These are phyloP conservation scores for Zalaria sp. DNA, from an alignment of 2,329 filamentous ascomycete genomes.

Conservation along the genomic window DNA sequence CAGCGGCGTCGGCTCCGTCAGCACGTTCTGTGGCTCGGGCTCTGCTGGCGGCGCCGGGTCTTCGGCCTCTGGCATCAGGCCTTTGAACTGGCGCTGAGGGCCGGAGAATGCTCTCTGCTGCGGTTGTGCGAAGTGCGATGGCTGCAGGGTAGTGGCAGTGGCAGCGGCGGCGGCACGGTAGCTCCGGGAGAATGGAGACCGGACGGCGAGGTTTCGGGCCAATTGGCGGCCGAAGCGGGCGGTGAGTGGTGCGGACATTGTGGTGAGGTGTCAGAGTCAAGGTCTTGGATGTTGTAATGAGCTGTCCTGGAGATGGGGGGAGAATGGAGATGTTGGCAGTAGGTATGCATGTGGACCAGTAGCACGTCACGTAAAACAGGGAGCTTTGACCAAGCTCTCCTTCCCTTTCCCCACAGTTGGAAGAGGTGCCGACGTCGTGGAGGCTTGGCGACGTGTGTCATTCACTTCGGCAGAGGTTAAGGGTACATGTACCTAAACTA, in stretches of 20 bases:
- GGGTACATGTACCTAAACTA: too few species aligned
- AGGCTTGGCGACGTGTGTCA: too few species aligned
- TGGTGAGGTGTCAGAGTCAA: background rate
- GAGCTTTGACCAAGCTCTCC: too few species aligned
- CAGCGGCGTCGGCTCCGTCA: constrained; percentile 47
- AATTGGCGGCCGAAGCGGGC: constrained; percentile 11
- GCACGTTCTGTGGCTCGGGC: constrained; percentile 19
- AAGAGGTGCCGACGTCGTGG: too few species aligned
- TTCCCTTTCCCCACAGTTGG: too few species aligned
- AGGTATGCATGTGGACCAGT: background rate
- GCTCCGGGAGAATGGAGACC: constrained; percentile 2
- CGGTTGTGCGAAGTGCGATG: constrained; percentile 1
- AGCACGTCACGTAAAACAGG: too few species aligned
- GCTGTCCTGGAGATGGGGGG: background rate
- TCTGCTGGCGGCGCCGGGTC: constrained; percentile 27
- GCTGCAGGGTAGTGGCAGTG: background rate
- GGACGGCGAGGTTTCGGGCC: constrained; percentile 8
- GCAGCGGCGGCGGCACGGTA: constrained; percentile 1
- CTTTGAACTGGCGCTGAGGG: constrained; percentile 10
- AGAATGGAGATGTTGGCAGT: background rate
- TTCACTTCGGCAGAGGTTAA: too few species aligned
- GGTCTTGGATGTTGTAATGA: background rate
- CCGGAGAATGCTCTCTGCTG: constrained; percentile 1
- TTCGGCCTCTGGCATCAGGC: constrained; percentile 27
- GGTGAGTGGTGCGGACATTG: constrained; percentile 12